A percentile compares a stretch with the other conserved stretches of the same genome.
phyloP scores from a whole-genome alignment of 805 yeast genomes.

The Wickerhamiella australiensis region DNA sequence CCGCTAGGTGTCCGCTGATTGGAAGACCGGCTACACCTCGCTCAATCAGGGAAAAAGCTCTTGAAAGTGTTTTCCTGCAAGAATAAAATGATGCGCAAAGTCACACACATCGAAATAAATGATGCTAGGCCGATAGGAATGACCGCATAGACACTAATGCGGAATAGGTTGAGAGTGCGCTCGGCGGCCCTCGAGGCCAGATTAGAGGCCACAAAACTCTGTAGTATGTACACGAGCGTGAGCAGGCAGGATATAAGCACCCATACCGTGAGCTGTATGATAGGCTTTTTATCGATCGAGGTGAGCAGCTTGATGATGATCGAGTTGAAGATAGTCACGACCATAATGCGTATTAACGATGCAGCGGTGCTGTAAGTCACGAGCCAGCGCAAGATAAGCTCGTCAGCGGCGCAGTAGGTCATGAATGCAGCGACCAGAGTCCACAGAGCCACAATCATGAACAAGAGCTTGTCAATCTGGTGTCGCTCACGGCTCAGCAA shows the following conservation, averaged over 20 bases:
- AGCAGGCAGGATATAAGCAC: slow-evolving; percentile 74
- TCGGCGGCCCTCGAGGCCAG: slow-evolving; percentile 26
- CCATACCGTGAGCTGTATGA: slow-evolving; percentile 77
- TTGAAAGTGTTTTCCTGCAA: slow-evolving; percentile 34
- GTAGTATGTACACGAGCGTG: slow-evolving; percentile 69
- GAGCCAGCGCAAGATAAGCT: slow-evolving; percentile 82
- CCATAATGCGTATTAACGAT: slow-evolving; percentile 73
- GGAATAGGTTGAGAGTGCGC: slow-evolving; percentile 74
- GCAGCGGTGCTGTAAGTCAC: slow-evolving; percentile 81
- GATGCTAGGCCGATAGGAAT: slow-evolving; percentile 97
- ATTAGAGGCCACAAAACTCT: slow-evolving; percentile 73
- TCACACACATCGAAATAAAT: slow-evolving; percentile 78
- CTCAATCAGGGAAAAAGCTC: slow-evolving; percentile 1
- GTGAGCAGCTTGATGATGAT: slow-evolving; percentile 56
- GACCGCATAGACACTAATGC: slow-evolving; percentile 88
- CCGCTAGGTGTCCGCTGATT: no score
- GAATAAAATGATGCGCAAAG: slow-evolving; percentile 62
- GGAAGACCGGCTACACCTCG: no score
- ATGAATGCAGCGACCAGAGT: slow-evolving; percentile 78
- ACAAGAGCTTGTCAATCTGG: slow-evolving; percentile 28
- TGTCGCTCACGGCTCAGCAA: neutral
- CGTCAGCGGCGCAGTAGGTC: slow-evolving; percentile 73
- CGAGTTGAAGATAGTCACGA: slow-evolving; percentile 64
- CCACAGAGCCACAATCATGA: slow-evolving; percentile 74
- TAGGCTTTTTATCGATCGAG: slow-evolving; percentile 58